Evolutionary conservation across 163 green algal species (phyloP), one percentile per base, ranked within the genome.

Genomic region (Coccomyxa subellipsoidea): DNA sequence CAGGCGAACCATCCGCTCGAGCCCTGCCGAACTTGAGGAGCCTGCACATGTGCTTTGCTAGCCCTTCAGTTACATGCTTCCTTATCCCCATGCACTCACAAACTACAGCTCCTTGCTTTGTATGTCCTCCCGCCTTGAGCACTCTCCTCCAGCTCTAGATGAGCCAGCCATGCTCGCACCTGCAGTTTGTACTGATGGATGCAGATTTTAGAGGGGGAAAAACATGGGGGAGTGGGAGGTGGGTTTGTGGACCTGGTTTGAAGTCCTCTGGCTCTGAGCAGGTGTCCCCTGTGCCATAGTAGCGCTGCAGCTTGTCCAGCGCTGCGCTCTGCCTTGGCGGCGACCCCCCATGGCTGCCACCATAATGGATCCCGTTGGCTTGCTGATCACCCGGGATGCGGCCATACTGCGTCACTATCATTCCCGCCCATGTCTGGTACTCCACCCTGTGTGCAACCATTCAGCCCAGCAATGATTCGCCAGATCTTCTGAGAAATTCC

Each of bases 361-460:
- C 40, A 7, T 31, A 66, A n/a, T 34, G 70, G 31, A 40, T 34
- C 2, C 31, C 77, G 29, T 47, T 59, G 47, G 25, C 8, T 23
- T 7, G 47, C 1, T 75, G 9, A 8, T 31, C 32, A 0, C 79
- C 54, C 7, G 75, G 54, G 23, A 83, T 34, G 25, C 81, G 71
- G 15, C 88, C 89, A 80, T 88, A 93, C 47, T 93, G 88, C 54
- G 88, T 88, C 69, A 92, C 81, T 78, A 93, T 93, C 88, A 93
- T 91, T 35, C 89, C 88, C 27, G 88, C 89, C 87, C 88, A 91
- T 0, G 89, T 89, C 4, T 85, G 84, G 78, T 90, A 90, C 78
- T 93, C 88, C 15, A 83, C 80, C 59, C 88, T 92, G 88, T 77
- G 73, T 31, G 35, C 23, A 38, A 38, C 21, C 15, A 35, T 73